A percentile compares a stretch with the other conserved stretches of the same genome.
phyloP scores from a whole-genome alignment of 371 early-diverging fungal genomes.

The Mortierella sp. region DNA sequence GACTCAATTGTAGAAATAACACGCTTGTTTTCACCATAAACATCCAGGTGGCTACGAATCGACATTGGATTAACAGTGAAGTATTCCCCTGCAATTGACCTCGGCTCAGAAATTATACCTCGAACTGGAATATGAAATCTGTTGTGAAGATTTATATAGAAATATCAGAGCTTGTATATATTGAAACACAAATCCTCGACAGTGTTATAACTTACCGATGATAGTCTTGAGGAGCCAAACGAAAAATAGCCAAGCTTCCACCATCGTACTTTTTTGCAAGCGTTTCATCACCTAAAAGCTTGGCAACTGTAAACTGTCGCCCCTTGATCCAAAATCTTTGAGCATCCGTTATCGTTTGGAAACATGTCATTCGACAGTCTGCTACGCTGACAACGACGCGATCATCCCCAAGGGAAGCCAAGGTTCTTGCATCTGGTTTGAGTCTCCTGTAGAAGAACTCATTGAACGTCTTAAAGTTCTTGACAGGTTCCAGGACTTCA shows the following conservation, averaged over 20 bases:
- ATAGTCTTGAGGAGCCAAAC: conserved; percentile 93
- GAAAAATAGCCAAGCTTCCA: conserved; percentile 81
- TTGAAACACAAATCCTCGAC: neutral
- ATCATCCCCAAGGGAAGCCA: conserved; percentile 74
- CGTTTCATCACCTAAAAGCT: conserved; percentile 66
- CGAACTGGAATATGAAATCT: conserved; percentile 87
- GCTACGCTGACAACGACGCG: conserved; percentile 82
- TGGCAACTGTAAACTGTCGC: conserved; percentile 74
- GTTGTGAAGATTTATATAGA: neutral
- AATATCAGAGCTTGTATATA: neutral
- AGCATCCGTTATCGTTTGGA: conserved; percentile 76
- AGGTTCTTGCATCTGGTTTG: conserved; percentile 76
- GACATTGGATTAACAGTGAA: conserved; percentile 94
- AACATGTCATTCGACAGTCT: conserved; percentile 84
- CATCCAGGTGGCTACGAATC: conserved; percentile 80
- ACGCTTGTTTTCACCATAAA: conserved; percentile 89
- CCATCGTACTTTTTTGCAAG: conserved; percentile 69
- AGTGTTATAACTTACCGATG: conserved; percentile 67
- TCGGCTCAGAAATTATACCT: conserved; percentile 72
- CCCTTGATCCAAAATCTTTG: conserved; percentile 92
- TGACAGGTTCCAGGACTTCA: conserved; percentile 75
- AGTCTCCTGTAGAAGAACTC: conserved; percentile 91
- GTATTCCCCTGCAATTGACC: conserved; percentile 77
- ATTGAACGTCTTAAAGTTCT: conserved; percentile 83
- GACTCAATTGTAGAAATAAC: conserved; percentile 78